Evolutionary conservation across 805 yeast genomes (phyloP).

Genomic region (Wickerhamomyces silvicola): DNA sequence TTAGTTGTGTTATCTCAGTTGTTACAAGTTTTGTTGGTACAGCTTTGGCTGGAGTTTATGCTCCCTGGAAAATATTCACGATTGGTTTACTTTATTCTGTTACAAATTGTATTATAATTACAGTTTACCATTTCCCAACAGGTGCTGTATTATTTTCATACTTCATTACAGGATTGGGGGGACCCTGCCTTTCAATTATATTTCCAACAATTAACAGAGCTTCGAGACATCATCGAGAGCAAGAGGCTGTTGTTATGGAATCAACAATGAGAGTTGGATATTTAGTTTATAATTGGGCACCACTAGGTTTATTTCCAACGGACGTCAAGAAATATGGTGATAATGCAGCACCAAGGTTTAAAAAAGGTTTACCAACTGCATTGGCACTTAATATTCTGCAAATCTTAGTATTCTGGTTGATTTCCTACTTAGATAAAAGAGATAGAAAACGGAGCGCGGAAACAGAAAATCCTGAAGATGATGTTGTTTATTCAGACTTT

Average conservation of each 20-base stretch:
- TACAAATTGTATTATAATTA: constrained; percentile 1
- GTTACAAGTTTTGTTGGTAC: background rate
- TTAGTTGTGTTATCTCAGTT: background rate
- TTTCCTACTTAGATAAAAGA: constrained; percentile 1
- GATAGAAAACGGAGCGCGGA: background rate
- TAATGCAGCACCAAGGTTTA: constrained; percentile 1
- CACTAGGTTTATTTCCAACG: constrained; percentile 3
- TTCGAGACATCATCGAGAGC: constrained; percentile 2
- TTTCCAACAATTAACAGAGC: constrained; percentile 1
- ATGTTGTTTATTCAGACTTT: background rate
- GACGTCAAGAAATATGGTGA: background rate
- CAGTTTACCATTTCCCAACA: constrained; percentile 1
- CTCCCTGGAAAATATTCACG: too few relatives aligned
- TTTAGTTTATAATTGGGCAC: constrained; percentile 3
- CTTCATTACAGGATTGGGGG: background rate
- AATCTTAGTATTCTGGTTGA: background rate
- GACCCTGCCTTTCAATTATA: constrained; percentile 1
- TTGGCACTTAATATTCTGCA: background rate
- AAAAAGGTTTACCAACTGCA: constrained; percentile 1
- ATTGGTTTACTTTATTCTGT: too few relatives aligned
- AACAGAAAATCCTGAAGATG: background rate
- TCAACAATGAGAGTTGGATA: constrained; percentile 3
- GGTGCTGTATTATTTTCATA: constrained; percentile 1
- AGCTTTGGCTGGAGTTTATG: too few relatives aligned
- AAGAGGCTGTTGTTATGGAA: constrained; percentile 1